These are phyloP conservation scores for Hibiscus syriacus DNA, from an alignment of 345 rosid species.

Conservation along the genomic window DNA sequence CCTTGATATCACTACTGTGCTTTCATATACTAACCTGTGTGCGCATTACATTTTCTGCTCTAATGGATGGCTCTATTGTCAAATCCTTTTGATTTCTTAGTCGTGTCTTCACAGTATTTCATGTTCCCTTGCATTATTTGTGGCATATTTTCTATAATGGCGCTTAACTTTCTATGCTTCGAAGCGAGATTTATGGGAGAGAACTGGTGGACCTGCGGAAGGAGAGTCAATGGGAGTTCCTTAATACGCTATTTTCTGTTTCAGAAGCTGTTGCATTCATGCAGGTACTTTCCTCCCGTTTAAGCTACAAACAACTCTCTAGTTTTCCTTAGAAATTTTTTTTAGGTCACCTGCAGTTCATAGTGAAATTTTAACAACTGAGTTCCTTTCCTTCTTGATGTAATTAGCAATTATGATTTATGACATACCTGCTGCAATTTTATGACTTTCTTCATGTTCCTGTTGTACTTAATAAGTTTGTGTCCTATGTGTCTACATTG, in stretches of 20 bases:
- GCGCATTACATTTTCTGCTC: background rate
- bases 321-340: background rate
- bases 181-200: constrained; percentile 91
- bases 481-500: constrained; percentile 7
- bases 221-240: constrained; percentile 84
- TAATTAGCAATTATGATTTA: constrained; percentile 24
- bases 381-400: constrained; percentile 1
- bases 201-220: constrained; percentile 92
- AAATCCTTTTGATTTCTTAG: constrained; percentile 1
- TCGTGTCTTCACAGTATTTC: background rate
- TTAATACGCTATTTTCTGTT: constrained; percentile 88
- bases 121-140: constrained; percentile 14
- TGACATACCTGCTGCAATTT: background rate
- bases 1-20: background rate
- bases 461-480: background rate
- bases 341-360: background rate
- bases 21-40: background rate
- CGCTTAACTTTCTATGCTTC: constrained; percentile 36
- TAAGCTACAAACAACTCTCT: background rate
- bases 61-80: background rate
- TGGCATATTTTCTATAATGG: constrained; percentile 28
- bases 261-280: constrained; percentile 93
- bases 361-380: background rate
- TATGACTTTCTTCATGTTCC: constrained; percentile 24
- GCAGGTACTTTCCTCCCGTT: constrained; percentile 47